Evolutionary conservation across 306 rosid species (phyloP).

Genomic region (Vigna hirtella): DNA sequence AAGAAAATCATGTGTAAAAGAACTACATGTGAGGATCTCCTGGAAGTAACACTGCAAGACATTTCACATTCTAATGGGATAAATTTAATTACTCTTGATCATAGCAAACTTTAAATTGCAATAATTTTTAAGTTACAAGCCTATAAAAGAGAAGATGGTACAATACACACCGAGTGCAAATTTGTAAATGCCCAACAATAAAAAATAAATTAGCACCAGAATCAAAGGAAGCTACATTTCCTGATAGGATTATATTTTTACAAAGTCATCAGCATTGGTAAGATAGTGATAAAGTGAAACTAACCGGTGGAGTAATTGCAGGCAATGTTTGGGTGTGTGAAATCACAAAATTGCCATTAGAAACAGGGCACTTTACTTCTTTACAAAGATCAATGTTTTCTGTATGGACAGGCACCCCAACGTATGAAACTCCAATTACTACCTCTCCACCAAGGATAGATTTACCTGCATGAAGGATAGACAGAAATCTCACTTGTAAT

Average conservation of each 20-base stretch:
- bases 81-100: constrained; percentile 17
- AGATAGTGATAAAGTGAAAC: constrained; percentile 49
- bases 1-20: background rate
- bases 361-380: constrained; percentile 68
- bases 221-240: constrained; percentile 32
- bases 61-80: constrained; percentile 5
- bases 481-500: constrained; percentile 34
- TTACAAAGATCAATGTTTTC: constrained; percentile 68
- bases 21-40: background rate
- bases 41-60: constrained; percentile 3
- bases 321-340: constrained; percentile 83
- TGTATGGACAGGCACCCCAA: constrained; percentile 73
- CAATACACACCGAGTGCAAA: constrained; percentile 9
- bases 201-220: constrained; percentile 8
- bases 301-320: constrained; percentile 76
- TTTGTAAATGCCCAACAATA: constrained; percentile 8
- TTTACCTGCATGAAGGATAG: constrained; percentile 53
- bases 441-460: constrained; percentile 66
- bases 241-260: constrained; percentile 29
- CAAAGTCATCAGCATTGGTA: constrained; percentile 8
- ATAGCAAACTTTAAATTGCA: constrained; percentile 10
- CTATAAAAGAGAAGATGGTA: background rate
- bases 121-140: background rate
- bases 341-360: constrained; percentile 65
- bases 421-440: constrained; percentile 67